Percentiles rank a stretch among this genome's conserved stretches.
These are phyloP conservation scores for Malus hybrid DNA, from an alignment of 331 rosid genomes.

Conservation along the genomic window DNA sequence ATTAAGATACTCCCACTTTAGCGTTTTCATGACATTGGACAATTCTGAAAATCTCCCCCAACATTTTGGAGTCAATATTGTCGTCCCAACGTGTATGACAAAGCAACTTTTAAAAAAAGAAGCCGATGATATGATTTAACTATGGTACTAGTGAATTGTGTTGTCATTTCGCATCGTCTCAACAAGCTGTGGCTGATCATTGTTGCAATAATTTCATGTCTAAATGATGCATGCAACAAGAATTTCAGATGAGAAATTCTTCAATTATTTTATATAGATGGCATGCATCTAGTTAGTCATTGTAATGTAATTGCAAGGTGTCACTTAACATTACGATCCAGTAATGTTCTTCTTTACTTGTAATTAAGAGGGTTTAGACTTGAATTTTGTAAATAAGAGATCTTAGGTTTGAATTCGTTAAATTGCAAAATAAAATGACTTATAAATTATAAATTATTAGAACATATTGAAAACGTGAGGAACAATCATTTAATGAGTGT, in stretches of 20 bases:
- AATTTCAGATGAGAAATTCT: not conserved
- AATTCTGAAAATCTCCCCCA: not conserved
- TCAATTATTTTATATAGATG: not conserved
- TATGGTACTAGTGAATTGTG: not conserved
- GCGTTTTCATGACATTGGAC: too few relatives aligned
- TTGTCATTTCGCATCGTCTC: not conserved
- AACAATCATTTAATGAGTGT: too few relatives aligned
- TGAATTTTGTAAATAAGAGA: too few relatives aligned
- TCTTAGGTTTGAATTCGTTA: too few relatives aligned
- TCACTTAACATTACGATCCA: too few relatives aligned
- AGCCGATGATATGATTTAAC: not conserved
- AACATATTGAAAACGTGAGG: too few relatives aligned
- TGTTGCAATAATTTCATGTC: not conserved
- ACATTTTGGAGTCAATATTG: not conserved
- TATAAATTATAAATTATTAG: too few relatives aligned
- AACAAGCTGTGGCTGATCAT: not conserved
- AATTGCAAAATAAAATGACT: too few relatives aligned
- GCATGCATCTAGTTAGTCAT: not conserved
- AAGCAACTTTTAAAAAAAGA: not conserved
- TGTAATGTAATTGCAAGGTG: too few relatives aligned
- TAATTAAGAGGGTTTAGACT: too few relatives aligned
- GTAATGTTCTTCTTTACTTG: too few relatives aligned
- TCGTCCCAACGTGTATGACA: not conserved
- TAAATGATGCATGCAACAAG: not conserved
- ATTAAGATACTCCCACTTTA: not conserved